These are phyloP conservation scores for Protomyces inundatus DNA, from an alignment of 1,139 yeast genomes.

Conservation along the genomic window DNA sequence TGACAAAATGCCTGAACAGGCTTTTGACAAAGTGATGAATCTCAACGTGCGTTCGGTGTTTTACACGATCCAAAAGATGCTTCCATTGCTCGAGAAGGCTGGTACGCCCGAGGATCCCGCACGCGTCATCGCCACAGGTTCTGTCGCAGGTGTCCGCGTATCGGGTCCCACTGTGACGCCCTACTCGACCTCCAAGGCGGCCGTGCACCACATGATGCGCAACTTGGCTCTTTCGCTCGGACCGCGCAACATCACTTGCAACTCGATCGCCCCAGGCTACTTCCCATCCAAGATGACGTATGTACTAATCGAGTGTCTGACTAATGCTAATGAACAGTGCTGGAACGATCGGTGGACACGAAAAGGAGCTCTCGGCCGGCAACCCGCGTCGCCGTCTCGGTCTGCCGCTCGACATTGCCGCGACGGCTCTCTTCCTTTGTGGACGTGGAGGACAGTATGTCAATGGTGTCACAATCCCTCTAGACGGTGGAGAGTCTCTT, in stretches of 20 bases:
- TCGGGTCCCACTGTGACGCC: conserved; percentile 42
- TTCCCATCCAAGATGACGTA: conserved; percentile 74
- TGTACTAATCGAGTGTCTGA: conserved; percentile 50
- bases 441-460: conserved; percentile 57
- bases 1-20: conserved; percentile 56
- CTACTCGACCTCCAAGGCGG: conserved; percentile 72
- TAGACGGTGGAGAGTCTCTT: conserved; percentile 54
- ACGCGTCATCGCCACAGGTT: conserved; percentile 62
- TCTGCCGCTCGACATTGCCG: conserved; percentile 54
- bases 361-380: conserved; percentile 44
- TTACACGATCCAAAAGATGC: conserved; percentile 58
- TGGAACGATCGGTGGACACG: conserved; percentile 50
- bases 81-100: conserved; percentile 53
- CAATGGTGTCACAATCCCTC: conserved; percentile 62
- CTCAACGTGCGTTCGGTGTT: conserved; percentile 70
- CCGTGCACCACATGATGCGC: conserved; percentile 65
- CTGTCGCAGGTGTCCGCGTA: conserved; percentile 45
- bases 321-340: conserved; percentile 43
- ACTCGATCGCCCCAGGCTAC: conserved; percentile 71
- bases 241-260: conserved; percentile 61
- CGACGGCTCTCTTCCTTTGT: conserved; percentile 54
- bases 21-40: conserved; percentile 52
- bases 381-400: conserved; percentile 63
- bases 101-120: conserved; percentile 60
- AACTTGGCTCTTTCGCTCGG: conserved; percentile 65